A percentile compares a stretch with the other conserved stretches of the same genome.
Conservation (phyloP, 2,329 filamentous ascomycete species). For the Pseudogymnoascus sp. region DNA sequence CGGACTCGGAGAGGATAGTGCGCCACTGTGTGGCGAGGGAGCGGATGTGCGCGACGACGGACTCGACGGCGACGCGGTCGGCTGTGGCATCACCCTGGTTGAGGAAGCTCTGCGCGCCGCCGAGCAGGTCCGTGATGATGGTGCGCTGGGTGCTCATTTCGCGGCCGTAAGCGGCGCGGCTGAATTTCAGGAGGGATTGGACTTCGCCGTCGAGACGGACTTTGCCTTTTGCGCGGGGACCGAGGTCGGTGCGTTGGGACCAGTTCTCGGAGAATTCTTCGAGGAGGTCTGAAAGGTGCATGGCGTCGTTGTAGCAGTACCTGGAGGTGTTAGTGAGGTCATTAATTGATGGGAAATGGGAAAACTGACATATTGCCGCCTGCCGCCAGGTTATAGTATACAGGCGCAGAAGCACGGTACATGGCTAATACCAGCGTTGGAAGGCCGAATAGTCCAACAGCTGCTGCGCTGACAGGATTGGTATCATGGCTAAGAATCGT, state of each 20-base stretch:
- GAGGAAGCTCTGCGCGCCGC: conserved; percentile 52
- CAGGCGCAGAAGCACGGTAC: conserved; percentile 68
- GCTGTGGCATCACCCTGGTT: conserved; percentile 38
- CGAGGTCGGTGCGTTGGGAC: conserved; percentile 47
- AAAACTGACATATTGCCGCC: conserved; percentile 55
- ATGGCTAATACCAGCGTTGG: conserved; percentile 69
- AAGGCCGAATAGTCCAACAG: conserved; percentile 60
- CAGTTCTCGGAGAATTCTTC: conserved; percentile 42
- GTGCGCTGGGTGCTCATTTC: conserved; percentile 56
- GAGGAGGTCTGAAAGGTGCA: conserved; percentile 53
- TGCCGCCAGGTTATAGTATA: conserved; percentile 58
- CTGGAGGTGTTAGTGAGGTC: conserved; percentile 29
- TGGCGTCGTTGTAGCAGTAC: conserved; percentile 61
- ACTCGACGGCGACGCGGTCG: conserved; percentile 45
- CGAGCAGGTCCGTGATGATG: conserved; percentile 52
- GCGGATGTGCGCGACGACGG: conserved; percentile 45
- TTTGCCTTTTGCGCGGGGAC: conserved; percentile 43
- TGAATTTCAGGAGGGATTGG: conserved; percentile 51
- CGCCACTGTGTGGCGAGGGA: conserved; percentile 50
- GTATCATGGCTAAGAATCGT: conserved; percentile 33
- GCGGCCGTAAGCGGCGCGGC: conserved; percentile 52
- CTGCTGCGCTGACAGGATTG: conserved; percentile 58
- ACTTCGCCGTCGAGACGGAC: conserved; percentile 53
- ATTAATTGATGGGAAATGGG: neutral
- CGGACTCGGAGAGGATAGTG: conserved; percentile 49